Evolutionary conservation across 2,329 filamentous ascomycete genomes (phyloP), one percentile per base, ranked within the genome.

Genomic region (Aspergillus glaucus): DNA sequence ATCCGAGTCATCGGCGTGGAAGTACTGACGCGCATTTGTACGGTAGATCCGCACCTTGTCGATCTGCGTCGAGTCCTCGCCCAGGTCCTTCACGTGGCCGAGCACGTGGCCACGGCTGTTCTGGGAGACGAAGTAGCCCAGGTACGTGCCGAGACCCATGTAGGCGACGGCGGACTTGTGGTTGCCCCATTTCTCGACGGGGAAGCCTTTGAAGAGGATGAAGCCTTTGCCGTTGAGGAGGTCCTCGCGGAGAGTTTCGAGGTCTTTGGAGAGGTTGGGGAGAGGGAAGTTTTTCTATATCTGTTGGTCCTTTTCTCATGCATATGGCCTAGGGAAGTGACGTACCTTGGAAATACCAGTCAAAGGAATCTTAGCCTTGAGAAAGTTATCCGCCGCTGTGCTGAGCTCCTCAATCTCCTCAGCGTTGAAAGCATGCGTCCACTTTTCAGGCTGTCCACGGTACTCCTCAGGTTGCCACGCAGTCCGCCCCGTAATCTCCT

Each of bases 41-140:
- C 90, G 81, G 74, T 95, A 95, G 69, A 95, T 95, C 59, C 90
- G 85, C 52, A 95, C 88, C 59, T 84, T 86, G 72, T 94, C 86
- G 60, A 89, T 94, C 71, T 90, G 84, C 4, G 77, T 81, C 22
- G 85, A 77, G 65, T 94, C 88, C 57, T 91, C 89, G 42, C 88
- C 87, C 3, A 93, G 79, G 69, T 94, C 89, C 71, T 94, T 92
- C 59, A 94, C 89, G 66, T 95, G 89, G 6, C 89, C 89, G 1
- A 95, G 79, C 8, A 94, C 87, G 69, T 94, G 89, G 41, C 89
- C 89, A 15, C 82, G 81, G 15, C 85, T 84, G 72, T 95, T 95
- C 63, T 95, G 90, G 21, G 82, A 87, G 37, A 95, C 82, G 55
- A 93, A 92, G 74, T 94, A 93, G 50, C 90, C 89, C 8, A 95